Evolutionary conservation across 208 protist genomes (phyloP).

Genomic region (Leishmania turanica): DNA sequence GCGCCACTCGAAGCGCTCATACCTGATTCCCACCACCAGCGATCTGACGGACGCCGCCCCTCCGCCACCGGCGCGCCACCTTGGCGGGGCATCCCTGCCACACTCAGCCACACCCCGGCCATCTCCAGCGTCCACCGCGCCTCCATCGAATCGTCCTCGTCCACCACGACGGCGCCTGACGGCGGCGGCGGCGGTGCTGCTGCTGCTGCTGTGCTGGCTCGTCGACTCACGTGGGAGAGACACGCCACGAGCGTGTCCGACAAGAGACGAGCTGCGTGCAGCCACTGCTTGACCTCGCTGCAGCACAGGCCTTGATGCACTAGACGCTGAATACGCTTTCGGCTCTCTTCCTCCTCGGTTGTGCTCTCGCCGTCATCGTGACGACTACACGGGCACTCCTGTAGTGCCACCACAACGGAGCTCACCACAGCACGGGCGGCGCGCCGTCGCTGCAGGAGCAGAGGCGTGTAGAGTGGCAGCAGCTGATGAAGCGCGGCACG

Average conservation of each 20-base stretch:
- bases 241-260: background rate
- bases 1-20: background rate
- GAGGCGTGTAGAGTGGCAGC: conserved; percentile 13
- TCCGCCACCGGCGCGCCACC: background rate
- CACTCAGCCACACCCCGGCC: conserved; percentile 3
- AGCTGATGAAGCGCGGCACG: conserved; percentile 13
- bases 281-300: background rate
- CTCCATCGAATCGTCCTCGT: conserved; percentile 10
- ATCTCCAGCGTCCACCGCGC: conserved; percentile 22
- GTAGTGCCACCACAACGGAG: conserved; percentile 2
- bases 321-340: background rate
- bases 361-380: background rate
- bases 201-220: background rate
- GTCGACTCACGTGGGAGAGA: conserved; percentile 1
- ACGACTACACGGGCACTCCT: background rate
- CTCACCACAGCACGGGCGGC: background rate
- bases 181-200: background rate
- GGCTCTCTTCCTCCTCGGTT: background rate
- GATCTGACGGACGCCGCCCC: background rate
- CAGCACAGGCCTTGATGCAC: background rate
- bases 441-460: background rate
- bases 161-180: background rate
- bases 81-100: background rate
- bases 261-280: background rate
- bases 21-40: background rate